A percentile compares a stretch with the other conserved stretches of the same genome.
Conservation (phyloP, 768 basidiomycete species). For the Hortiboletus campestris region DNA sequence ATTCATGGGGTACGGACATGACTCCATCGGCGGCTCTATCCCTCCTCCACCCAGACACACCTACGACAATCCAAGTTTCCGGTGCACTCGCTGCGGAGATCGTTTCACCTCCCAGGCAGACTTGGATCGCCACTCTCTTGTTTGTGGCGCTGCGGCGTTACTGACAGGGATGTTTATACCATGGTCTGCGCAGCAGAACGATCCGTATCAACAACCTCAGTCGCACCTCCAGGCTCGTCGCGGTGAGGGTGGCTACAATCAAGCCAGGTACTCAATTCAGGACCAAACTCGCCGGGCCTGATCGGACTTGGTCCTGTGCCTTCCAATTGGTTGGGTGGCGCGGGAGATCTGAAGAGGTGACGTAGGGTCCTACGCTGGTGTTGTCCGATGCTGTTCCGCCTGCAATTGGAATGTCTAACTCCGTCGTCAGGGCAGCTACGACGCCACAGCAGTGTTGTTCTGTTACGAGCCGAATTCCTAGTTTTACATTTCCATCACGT, state of each 20-base stretch:
- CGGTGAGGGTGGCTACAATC: background rate
- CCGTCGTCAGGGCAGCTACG: background rate
- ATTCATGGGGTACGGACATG: background rate
- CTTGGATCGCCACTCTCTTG: conserved; percentile 5
- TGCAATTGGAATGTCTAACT: background rate
- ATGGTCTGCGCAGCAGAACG: conserved; percentile 1
- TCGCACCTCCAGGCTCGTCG: background rate
- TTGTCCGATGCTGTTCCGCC: background rate
- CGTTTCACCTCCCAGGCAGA: conserved; percentile 7
- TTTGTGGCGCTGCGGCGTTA: conserved; percentile 13
- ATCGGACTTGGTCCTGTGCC: background rate
- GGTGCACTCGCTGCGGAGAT: conserved; percentile 17
- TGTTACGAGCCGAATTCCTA: background rate
- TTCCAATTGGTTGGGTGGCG: background rate
- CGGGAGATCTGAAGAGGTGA: background rate
- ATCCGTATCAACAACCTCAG: background rate
- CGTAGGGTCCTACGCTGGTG: background rate
- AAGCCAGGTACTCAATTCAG: background rate
- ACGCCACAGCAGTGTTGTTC: background rate
- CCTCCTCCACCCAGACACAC: background rate
- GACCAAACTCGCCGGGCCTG: background rate
- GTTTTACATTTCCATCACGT: background rate
- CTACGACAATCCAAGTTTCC: background rate
- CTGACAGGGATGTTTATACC: conserved; percentile 15
- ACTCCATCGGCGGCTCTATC: background rate